Base-by-base conservation (phyloP, 345 rosid genomes). In the Stellera chamaejasme region DNA sequence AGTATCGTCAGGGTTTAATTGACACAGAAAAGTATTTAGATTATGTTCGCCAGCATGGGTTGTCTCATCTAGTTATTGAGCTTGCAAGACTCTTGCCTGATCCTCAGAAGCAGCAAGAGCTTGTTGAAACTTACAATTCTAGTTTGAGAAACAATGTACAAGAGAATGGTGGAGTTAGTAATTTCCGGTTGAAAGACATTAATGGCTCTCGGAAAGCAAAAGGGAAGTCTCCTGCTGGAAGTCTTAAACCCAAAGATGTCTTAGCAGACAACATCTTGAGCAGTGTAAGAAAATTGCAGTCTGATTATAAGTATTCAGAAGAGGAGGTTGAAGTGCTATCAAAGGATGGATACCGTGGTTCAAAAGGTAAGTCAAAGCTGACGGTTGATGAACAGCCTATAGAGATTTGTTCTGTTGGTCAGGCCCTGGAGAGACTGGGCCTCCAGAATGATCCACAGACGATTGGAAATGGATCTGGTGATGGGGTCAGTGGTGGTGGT, bases 11-110 rank as follows among this genome's bases (percentile, higher is more conserved):
- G 69, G 96, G 90, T 72, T 75, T 71, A 12, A 76, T 94, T 58
- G 80, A 76, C 62, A 69, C 92, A 6, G 68, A 12, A 52, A 75
- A 47, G 25, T 94, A 94, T 70, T 79, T 94, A 45, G 80, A 82
- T 65, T 76, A 68, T 62, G 97, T 82, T 52, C 56, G 59, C 65
- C 82, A 79, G 42, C 90, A 74, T 64, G 90, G 88, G 11, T 65
- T 87, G 72, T 76, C 90, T 9, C 92, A 85, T 79, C 79, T 90
- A 55, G 77, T 85, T 65, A 66, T 74, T 51, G 97, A 90, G 59
- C 72, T 94, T 72, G 99, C 97, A 66, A 79, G 83, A 59, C 83
- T 90, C 27, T 83, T 82, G 23, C 99, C 97, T 62, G 96, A 94
- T 67, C 57, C 77, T 25, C 81, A 59, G 63, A 94, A 87, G 73